Base-by-base conservation (phyloP, 2,329 filamentous ascomycete species). In the Botrytis elliptica region DNA sequence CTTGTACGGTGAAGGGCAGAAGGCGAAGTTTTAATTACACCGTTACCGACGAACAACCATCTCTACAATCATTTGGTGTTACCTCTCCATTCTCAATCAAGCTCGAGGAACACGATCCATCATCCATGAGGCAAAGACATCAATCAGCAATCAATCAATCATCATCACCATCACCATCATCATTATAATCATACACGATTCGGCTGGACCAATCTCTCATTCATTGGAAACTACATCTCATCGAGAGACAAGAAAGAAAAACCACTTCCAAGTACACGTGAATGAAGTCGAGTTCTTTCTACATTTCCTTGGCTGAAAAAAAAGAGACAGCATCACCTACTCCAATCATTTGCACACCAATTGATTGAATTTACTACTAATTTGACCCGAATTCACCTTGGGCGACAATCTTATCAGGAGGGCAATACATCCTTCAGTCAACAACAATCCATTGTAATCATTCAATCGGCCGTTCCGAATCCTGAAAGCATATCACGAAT, bases 101-200 rank as follows among this genome's bases (percentile, higher is more conserved):
- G 49, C 64, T 63, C 71, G 55, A 70, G 71, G 64, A 57, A 59
- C n/a, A 40, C 49, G 36, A 68, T 68, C 65, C 49, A 36, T 57
- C 46, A 33, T 68, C 65, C 49, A 49, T 57, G 65, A 57, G 65
- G 65, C 65, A 42, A 33, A 68, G 49, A 22, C 46, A 68, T 68
- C 65, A 49, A 36, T 18, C 33, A 40, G n/a, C 46, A 46, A 46
- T 33, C 62, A 65, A 67, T 52, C 46, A 29, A 38, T 67, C 46
- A 52, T 22, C 65, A 40, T 46, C n/a, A 66, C 33, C 42, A 38
- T 49, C 16, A 44, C 7, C 64, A 38, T 64, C n/a, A 66, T 66
- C 44, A 38, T 52, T 33, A 66, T 57, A 38, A 42, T 22, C 65
- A 57, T 7, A 29, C 10, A 18, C 49, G 65, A 68, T 68, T 68